These are phyloP conservation scores for Auricularia auricula-judae DNA, from an alignment of 768 basidiomycete genomes.

Conservation along the genomic window DNA sequence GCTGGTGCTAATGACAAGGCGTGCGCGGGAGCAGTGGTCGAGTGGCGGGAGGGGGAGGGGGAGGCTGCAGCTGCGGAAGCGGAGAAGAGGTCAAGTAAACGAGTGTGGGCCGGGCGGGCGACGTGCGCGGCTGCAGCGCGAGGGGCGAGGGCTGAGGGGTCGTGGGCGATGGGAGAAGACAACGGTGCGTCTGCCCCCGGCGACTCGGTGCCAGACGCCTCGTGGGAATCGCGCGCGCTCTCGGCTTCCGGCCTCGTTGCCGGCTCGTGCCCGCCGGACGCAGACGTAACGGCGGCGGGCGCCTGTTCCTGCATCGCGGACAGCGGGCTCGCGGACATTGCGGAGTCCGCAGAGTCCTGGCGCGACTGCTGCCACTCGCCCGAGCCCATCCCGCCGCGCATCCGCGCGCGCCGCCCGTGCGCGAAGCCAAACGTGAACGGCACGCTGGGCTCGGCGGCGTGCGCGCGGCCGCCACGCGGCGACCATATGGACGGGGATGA, in stretches of 20 bases:
- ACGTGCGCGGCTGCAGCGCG: background rate
- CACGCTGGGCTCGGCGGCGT: background rate
- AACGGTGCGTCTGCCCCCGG: background rate
- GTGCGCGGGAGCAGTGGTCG: background rate
- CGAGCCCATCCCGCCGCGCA: background rate
- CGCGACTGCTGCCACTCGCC: background rate
- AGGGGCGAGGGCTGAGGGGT: too few relatives aligned
- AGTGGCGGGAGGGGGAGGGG: background rate
- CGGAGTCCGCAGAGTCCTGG: background rate
- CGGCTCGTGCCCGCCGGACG: background rate
- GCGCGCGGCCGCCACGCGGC: background rate
- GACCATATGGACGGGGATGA: background rate
- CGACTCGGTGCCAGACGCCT: background rate
- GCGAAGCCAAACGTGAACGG: background rate
- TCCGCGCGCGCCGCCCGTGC: background rate
- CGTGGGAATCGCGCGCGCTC: background rate
- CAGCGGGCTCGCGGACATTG: background rate
- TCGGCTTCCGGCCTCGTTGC: background rate
- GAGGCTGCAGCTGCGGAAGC: background rate
- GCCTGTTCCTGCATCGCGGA: background rate
- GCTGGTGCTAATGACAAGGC: background rate
- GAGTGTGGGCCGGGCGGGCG: background rate
- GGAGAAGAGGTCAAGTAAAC: background rate
- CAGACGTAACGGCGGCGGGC: background rate
- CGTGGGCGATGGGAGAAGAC: too few relatives aligned